phyloP scores from a whole-genome alignment of 2,329 filamentous ascomycete genomes.

The Nothopassalora personata region DNA sequence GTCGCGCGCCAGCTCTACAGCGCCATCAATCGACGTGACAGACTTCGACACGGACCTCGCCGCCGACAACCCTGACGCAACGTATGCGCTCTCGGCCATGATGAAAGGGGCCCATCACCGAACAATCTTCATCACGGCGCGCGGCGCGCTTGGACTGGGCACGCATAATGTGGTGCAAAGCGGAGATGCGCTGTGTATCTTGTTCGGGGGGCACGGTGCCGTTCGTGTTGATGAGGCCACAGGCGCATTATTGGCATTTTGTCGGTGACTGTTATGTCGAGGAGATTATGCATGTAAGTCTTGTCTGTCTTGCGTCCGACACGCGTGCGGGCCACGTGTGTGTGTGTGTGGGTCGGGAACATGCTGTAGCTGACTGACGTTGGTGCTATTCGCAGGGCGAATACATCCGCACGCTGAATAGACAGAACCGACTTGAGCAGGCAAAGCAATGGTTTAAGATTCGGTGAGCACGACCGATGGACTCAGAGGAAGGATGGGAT shows the following conservation, averaged over 20 bases:
- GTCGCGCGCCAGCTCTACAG: neutral
- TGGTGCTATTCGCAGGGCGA: neutral
- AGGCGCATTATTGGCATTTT: conserved; percentile 2
- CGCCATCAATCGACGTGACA: neutral
- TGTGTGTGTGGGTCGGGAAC: neutral
- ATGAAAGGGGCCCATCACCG: conserved; percentile 9
- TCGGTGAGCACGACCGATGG: neutral
- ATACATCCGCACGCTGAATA: conserved; percentile 1
- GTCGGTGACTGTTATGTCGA: neutral
- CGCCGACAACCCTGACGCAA: conserved; percentile 5
- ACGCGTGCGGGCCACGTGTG: neutral
- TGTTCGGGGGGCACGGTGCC: conserved; percentile 3
- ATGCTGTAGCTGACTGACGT: neutral
- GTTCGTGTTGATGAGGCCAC: conserved; percentile 3
- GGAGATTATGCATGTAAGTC: conserved; percentile 1
- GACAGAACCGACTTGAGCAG: neutral
- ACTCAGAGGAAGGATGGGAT: neutral
- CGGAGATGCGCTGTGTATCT: neutral
- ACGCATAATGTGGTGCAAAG: neutral
- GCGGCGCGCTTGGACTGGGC: neutral
- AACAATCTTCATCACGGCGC: conserved; percentile 1
- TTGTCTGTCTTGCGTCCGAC: neutral
- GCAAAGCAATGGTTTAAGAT: conserved; percentile 5
- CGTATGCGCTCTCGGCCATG: conserved; percentile 7
- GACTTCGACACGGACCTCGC: conserved; percentile 2